Evolutionary conservation across 352 stramenopile species (phyloP).

Genomic region (Phytopythium ostracodes): DNA sequence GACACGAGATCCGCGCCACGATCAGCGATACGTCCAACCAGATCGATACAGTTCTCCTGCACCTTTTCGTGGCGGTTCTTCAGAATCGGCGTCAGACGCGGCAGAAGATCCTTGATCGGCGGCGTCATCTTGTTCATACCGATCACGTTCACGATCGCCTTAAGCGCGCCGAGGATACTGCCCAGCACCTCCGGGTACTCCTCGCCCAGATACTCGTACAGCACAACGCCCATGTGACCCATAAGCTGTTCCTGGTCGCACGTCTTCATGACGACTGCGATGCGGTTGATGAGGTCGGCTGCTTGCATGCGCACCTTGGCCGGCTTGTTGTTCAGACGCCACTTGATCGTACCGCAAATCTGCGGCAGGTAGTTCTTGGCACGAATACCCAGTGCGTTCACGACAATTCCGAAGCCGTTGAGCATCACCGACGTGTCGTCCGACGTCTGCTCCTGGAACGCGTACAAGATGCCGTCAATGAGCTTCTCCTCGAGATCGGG

Average conservation of each 20-base stretch:
- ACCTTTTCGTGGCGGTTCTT: slow-evolving; percentile 99
- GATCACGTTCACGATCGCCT: slow-evolving; percentile 99
- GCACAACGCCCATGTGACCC: slow-evolving; percentile 97
- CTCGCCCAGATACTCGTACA: slow-evolving; percentile 99
- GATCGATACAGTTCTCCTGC: slow-evolving; percentile 98
- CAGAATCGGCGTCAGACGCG: slow-evolving; percentile 97
- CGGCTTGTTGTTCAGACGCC: slow-evolving; percentile 98
- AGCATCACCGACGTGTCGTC: slow-evolving; percentile 96
- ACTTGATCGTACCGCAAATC: slow-evolving; percentile 99
- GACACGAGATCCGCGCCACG: slow-evolving; percentile 97
- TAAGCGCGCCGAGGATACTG: slow-evolving; percentile 97
- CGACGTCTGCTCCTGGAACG: slow-evolving; percentile 97
- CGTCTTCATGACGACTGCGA: slow-evolving; percentile 98
- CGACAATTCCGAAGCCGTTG: slow-evolving; percentile 97
- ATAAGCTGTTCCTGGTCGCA: slow-evolving; percentile 99
- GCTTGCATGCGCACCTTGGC: slow-evolving; percentile 99
- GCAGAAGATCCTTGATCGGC: slow-evolving; percentile 98
- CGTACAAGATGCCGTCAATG: slow-evolving; percentile 99
- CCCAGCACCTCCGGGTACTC: slow-evolving; percentile 99
- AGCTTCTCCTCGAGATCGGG: slow-evolving; percentile 97
- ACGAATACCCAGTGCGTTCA: slow-evolving; percentile 96
- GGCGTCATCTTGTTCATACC: slow-evolving; percentile 99
- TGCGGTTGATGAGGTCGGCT: slow-evolving; percentile 97
- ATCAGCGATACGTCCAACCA: slow-evolving; percentile 98
- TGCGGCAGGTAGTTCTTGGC: slow-evolving; percentile 98